Conservation (phyloP, 1,139 yeast genomes). For the Hansenula sp. region DNA sequence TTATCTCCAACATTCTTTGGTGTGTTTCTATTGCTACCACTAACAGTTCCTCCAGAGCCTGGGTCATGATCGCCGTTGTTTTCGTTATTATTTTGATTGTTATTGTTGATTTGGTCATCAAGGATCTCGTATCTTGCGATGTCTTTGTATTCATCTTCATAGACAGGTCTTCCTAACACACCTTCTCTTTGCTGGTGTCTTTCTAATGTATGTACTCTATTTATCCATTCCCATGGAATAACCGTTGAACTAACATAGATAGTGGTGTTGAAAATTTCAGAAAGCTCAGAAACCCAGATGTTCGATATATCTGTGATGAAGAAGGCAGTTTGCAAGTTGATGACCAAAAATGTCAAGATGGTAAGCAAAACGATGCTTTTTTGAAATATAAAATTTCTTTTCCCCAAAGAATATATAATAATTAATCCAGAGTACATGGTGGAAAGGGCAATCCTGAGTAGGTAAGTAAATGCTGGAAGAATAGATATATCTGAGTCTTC, state of each 20-base stretch:
- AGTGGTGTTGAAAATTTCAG: constrained; percentile 70
- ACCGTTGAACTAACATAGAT: constrained; percentile 72
- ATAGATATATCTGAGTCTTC: constrained; percentile 50
- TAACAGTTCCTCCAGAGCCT: background rate
- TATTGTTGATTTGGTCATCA: constrained; percentile 6
- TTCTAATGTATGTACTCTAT: constrained; percentile 58
- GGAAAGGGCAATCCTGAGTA: constrained; percentile 72
- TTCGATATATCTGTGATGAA: constrained; percentile 77
- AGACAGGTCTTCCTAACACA: constrained; percentile 72
- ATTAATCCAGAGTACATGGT: constrained; percentile 70
- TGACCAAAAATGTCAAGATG: constrained; percentile 51
- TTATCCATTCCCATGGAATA: constrained; percentile 88
- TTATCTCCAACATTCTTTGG: background rate
- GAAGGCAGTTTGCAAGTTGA: constrained; percentile 66
- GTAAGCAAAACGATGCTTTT: constrained; percentile 51
- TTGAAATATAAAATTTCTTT: constrained; percentile 52
- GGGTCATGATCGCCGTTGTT: constrained; percentile 3
- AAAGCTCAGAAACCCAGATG: constrained; percentile 65
- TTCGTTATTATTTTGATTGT: constrained; percentile 3
- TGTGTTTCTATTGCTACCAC: constrained; percentile 1
- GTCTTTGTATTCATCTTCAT: constrained; percentile 53
- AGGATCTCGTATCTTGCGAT: constrained; percentile 40
- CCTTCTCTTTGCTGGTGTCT: constrained; percentile 73
- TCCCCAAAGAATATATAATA: constrained; percentile 53
- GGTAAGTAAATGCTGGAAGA: constrained; percentile 74